These are phyloP conservation scores for Scutellaria minor DNA, from an alignment of 257 asterid species.

Conservation along the genomic window DNA sequence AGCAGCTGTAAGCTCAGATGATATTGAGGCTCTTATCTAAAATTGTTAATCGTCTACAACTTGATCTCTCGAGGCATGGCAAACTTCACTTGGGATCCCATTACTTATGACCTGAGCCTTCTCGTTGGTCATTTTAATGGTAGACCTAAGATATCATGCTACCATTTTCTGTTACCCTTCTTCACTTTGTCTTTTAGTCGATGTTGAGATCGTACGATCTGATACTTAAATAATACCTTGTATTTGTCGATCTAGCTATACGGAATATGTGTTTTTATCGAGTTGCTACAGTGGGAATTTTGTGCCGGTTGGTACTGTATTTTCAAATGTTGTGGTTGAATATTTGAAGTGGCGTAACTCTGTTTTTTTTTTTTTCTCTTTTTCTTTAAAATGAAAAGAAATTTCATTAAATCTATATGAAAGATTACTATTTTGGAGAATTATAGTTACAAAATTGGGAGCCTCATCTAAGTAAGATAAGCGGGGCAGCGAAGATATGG, in stretches of 20 bases:
- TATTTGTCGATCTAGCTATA: conserved; percentile 23
- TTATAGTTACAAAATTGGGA: too few species aligned
- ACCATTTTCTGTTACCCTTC: conserved; percentile 22
- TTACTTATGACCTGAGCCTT: conserved; percentile 18
- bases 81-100: conserved; percentile 16
- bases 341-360: too few species aligned
- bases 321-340: too few species aligned
- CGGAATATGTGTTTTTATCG: not conserved
- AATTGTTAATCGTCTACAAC: conserved; percentile 3
- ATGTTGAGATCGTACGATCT: conserved; percentile 21
- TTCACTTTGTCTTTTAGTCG: conserved; percentile 7
- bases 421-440: too few species aligned
- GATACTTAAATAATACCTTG: conserved; percentile 21
- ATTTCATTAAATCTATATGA: too few species aligned
- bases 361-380: too few species aligned
- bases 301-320: not conserved
- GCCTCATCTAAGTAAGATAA: too few species aligned
- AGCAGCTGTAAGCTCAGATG: conserved; percentile 62
- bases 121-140: not conserved
- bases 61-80: not conserved
- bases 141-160: not conserved
- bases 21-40: conserved; percentile 62
- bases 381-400: too few species aligned
- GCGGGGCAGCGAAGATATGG: too few species aligned
- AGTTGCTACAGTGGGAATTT: not conserved